Base-by-base conservation (phyloP, 192 early-diverging fungal species). In the Podila epigama region DNA sequence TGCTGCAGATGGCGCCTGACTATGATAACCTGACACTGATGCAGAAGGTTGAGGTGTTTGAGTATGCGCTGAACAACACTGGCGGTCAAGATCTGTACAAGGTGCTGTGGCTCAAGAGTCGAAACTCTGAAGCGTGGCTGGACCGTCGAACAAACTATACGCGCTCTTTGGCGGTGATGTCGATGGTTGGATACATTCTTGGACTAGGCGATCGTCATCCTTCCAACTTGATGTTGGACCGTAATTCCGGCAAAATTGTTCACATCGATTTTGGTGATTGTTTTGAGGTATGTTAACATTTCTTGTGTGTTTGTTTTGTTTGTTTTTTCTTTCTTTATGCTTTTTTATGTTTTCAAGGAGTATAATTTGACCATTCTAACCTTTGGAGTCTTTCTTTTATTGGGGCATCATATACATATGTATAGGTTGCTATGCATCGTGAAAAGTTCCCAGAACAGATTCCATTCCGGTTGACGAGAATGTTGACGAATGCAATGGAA, bases 191-290 rank as follows among this genome's bases (percentile, higher is more conserved):
- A 10, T 99, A 99, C 80, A 94, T 99, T 18, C 84, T 99, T n/a
- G 97, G 97, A 25, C 79, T 99, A 34, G 97, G 97, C 3, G 97
- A 99, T 84, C 82, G 97, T 10, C 97, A 99, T 80, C 96, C 95
- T 4, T 95, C 94, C 36, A 99, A 99, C 75, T 83, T 99, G 39
- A 95, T 99, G 95, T 67, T 98, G 31, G 91, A 98, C 63, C 66
- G 89, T 13, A 86, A 86, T 27, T 92, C 93, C 16, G 96, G 96
- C 58, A 97, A 98, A 73, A 89, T 97, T 10, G 91, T 99, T 20
- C 97, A 99, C 63, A 97, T 99, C 73, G 97, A 99, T 82, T 95
- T 98, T 83, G 96, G 97, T 25, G 95, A 97, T 69, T 98, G 96
- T 81, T 98, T 98, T 61, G 96, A 98, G 88, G 92, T 90, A 81